Conservation (phyloP, 495 filamentous ascomycete species). For the Hyaloscypha hepaticicola region DNA sequence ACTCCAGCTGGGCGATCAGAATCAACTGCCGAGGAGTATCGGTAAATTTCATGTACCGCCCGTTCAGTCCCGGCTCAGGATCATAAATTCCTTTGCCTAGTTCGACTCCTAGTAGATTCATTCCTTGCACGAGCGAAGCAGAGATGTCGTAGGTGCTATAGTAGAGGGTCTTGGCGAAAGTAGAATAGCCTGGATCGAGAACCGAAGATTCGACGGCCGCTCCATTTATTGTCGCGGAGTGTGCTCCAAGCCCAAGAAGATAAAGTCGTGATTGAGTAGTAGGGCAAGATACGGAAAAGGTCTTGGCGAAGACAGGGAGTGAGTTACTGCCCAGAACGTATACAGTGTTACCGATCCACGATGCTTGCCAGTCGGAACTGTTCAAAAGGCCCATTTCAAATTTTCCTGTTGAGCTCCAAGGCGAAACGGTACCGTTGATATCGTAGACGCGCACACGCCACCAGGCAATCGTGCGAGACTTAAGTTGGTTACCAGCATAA, state of each 20-base stretch:
- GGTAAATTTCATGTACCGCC: constrained; percentile 2
- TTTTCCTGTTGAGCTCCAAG: not conserved
- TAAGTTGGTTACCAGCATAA: not conserved
- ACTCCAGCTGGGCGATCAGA: constrained; percentile 4
- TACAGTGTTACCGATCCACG: constrained; percentile 1
- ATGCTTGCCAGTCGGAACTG: not conserved
- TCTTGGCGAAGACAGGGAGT: constrained; percentile 1
- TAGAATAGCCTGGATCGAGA: constrained; percentile 6
- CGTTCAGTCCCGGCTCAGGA: not conserved
- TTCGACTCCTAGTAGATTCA: not conserved
- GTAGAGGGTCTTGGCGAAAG: not conserved
- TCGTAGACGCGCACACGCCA: not conserved
- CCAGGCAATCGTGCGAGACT: not conserved
- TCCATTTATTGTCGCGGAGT: constrained; percentile 1
- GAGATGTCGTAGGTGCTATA: not conserved
- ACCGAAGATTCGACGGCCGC: not conserved
- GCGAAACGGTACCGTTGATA: not conserved
- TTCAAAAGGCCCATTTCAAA: not conserved
- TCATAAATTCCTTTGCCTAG: constrained; percentile 4
- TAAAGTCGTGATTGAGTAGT: not conserved
- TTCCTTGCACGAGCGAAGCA: not conserved
- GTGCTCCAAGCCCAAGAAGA: constrained; percentile 6
- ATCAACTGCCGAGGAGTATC: not conserved
- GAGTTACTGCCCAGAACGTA: not conserved
- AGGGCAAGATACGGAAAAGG: not conserved